These are phyloP conservation scores for Primulina huaijiensis DNA, from an alignment of 257 asterid species.

Conservation along the genomic window DNA sequence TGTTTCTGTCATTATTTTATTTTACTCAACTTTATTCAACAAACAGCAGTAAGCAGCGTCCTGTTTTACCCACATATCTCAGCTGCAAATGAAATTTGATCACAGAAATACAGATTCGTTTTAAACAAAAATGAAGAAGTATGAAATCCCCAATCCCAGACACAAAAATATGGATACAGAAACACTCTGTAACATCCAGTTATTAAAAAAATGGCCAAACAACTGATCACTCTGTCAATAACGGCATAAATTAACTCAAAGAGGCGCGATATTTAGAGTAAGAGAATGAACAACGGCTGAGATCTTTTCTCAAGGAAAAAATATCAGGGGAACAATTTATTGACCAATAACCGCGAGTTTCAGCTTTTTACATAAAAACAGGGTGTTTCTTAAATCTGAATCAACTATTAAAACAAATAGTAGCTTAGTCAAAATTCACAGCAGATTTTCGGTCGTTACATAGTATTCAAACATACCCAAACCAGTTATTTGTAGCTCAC, in stretches of 20 bases:
- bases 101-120: not conserved
- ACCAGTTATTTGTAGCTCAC: not conserved
- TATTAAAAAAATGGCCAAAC: too few relatives aligned
- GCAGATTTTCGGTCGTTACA: not conserved
- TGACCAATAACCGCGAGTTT: not conserved
- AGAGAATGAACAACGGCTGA: too few relatives aligned
- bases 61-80: not conserved
- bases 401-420: constrained; percentile 1
- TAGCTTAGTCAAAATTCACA: constrained; percentile 3
- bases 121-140: not conserved
- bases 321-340: not conserved
- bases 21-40: not conserved
- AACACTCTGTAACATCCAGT: not conserved
- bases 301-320: too few relatives aligned
- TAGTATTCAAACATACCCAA: not conserved
- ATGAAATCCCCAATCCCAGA: not conserved
- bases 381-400: constrained; percentile 20
- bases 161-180: not conserved
- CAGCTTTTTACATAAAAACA: not conserved
- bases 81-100: constrained; percentile 8
- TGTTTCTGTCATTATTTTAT: not conserved
- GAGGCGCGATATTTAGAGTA: too few relatives aligned
- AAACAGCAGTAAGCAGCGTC: not conserved
- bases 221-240: not conserved
- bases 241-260: not conserved